Percentiles rank a stretch among this genome's conserved stretches.
Conservation (phyloP, 2,329 filamentous ascomycete species). For the Ophiostoma sp. region DNA sequence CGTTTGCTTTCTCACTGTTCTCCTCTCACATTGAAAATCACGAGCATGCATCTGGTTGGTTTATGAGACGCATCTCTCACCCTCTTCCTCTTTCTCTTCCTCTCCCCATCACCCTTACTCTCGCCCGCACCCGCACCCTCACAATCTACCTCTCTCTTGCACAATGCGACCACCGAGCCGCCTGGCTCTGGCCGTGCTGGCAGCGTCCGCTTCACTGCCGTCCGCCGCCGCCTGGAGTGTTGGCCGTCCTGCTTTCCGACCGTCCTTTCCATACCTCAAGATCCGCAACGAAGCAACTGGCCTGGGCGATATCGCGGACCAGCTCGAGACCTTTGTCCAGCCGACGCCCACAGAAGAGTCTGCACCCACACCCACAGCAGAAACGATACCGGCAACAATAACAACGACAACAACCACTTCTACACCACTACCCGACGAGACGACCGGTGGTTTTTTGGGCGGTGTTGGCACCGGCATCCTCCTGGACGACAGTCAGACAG, state of each 20-base stretch:
- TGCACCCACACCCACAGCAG: background rate
- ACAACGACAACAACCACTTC: background rate
- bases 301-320: background rate
- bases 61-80: background rate
- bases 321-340: background rate
- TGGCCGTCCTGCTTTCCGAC: background rate
- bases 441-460: too few species aligned
- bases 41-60: constrained; percentile 1
- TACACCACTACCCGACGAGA: background rate
- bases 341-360: background rate
- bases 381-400: background rate
- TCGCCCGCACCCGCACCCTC: background rate
- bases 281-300: background rate
- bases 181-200: constrained; percentile 3
- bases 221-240: constrained; percentile 1
- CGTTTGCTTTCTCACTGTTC: constrained; percentile 3
- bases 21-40: background rate
- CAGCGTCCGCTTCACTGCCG: background rate
- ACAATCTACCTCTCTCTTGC: background rate
- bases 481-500: background rate
- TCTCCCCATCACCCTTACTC: background rate
- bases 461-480: background rate
- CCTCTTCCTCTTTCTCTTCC: background rate
- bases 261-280: background rate
- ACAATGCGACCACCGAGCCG: constrained; percentile 7